Percentiles rank a stretch among this genome's conserved stretches.
These are phyloP conservation scores for Penicillium robsamsonii DNA, from an alignment of 495 filamentous ascomycete species.

Conservation along the genomic window DNA sequence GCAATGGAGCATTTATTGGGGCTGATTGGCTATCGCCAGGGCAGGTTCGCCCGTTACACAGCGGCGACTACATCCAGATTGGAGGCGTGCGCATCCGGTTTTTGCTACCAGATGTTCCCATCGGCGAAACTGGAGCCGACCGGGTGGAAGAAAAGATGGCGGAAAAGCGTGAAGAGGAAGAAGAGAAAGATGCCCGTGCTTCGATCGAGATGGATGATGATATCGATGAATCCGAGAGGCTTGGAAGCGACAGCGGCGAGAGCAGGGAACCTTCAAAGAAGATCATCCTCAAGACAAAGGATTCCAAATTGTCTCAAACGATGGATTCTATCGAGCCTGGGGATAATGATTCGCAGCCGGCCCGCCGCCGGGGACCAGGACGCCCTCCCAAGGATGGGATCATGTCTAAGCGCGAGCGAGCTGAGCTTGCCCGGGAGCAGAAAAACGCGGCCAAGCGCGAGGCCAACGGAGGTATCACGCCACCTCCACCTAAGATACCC, in stretches of 20 bases:
- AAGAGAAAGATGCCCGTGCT: conserved; percentile 27
- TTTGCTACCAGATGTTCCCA: conserved; percentile 67
- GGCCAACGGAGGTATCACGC: conserved; percentile 45
- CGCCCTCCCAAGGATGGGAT: conserved; percentile 88
- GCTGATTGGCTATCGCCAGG: conserved; percentile 63
- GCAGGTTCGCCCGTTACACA: conserved; percentile 62
- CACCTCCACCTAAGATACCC: conserved; percentile 49
- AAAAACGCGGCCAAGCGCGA: conserved; percentile 49
- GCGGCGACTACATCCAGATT: conserved; percentile 74
- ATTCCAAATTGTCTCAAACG: conserved; percentile 27
- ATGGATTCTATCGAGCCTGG: conserved; percentile 37
- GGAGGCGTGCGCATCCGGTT: conserved; percentile 74
- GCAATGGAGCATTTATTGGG: conserved; percentile 84
- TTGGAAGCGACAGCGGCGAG: conserved; percentile 32
- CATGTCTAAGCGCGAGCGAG: conserved; percentile 83
- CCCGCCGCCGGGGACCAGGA: conserved; percentile 78
- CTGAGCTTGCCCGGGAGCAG: conserved; percentile 62
- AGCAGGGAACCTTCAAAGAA: conserved; percentile 38
- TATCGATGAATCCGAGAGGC: conserved; percentile 35
- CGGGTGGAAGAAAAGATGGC: conserved; percentile 60
- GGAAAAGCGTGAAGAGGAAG: conserved; percentile 38
- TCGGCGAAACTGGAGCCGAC: conserved; percentile 66
- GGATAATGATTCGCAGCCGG: conserved; percentile 43
- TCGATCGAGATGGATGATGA: conserved; percentile 39
- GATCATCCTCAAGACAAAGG: conserved; percentile 41